Base-by-base conservation (phyloP, 2,329 filamentous ascomycete species). In the Pseudogymnoascus sp. region DNA sequence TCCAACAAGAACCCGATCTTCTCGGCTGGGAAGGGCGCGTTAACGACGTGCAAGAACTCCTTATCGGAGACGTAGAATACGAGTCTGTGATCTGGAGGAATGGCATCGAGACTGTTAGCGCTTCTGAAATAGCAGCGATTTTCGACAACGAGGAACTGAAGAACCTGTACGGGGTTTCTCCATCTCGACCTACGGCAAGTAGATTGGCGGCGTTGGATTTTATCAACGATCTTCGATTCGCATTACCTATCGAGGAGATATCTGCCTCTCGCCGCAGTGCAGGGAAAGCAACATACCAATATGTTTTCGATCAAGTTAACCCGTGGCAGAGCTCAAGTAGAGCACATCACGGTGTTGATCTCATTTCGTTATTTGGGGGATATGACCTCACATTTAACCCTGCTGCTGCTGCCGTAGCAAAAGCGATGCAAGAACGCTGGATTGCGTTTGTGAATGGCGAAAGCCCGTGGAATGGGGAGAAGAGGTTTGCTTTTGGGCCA, bases 291-390 rank as follows among this genome's bases (percentile, higher is more conserved):
- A 73, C 72, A 1, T 80, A 75, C 63, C 71, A 71, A 33, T 81
- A 77, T 38, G 65, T 78, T 0, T 65, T 80, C 1, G 79, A 81
- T 40, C 75, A 81, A 61, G 58, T 71, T 0, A 81, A 81, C 37
- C 79, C 79, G 4, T 80, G 76, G 76, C 79, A 81, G 59, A 61
- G 73, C 0, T 80, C 78, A 0, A 77, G 74, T 7, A 72, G 79
- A 0, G 71, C 78, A 1, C 79, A 81, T 40, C 79, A 81, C 63
- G 79, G 76, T 0, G 75, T 81, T 1, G 79, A 81, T 65, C 67
- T 81, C 3, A 63, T 80, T 1, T 74, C 79, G 7, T 66, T 80
- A 0, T 81, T 80, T 25, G 76, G 72, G 0, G 75, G 75, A 0
- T 66, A 78, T 3, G 75, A 78, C 61, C 62, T 78, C 0, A 69